Percentiles rank a stretch among this genome's conserved stretches.
phyloP scores from a whole-genome alignment of 1,284 basidiomycete species.

The Ganoderma lingzhi region DNA sequence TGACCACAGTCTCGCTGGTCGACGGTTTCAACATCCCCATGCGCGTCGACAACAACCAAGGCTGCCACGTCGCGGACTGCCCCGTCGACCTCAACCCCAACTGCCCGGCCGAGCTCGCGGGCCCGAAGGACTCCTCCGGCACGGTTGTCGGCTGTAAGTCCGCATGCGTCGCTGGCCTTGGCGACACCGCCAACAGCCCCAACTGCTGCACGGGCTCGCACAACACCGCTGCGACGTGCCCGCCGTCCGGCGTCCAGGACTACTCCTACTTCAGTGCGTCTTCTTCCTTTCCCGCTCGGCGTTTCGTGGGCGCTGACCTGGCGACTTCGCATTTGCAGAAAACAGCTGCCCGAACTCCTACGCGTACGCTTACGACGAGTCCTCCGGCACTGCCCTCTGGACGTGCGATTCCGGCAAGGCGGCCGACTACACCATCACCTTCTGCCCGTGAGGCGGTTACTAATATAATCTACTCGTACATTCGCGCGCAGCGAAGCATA shows the following conservation, averaged over 20 bases:
- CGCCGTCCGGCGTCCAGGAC: slow-evolving; percentile 47
- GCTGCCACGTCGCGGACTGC: slow-evolving; percentile 51
- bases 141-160: slow-evolving; percentile 53
- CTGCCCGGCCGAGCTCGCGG: slow-evolving; percentile 47
- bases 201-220: slow-evolving; percentile 56
- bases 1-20: slow-evolving; percentile 45
- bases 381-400: slow-evolving; percentile 53
- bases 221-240: slow-evolving; percentile 53
- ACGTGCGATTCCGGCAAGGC: slow-evolving; percentile 46
- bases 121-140: slow-evolving; percentile 47
- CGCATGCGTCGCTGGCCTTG: slow-evolving; percentile 50
- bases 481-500: background rate
- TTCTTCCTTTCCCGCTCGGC: background rate
- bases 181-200: slow-evolving; percentile 44
- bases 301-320: background rate
- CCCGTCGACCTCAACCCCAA: slow-evolving; percentile 51
- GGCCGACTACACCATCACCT: slow-evolving; percentile 56
- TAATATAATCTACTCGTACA: background rate
- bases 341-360: slow-evolving; percentile 54
- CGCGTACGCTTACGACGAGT: slow-evolving; percentile 59
- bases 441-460: slow-evolving; percentile 48
- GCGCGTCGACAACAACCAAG: slow-evolving; percentile 49
- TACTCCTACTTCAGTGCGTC: slow-evolving; percentile 56
- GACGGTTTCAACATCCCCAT: slow-evolving; percentile 54
- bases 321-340: slow-evolving; percentile 40